Evolutionary conservation across 2,329 filamentous ascomycete genomes (phyloP).

Genomic region (Fusarium haematococcum): DNA sequence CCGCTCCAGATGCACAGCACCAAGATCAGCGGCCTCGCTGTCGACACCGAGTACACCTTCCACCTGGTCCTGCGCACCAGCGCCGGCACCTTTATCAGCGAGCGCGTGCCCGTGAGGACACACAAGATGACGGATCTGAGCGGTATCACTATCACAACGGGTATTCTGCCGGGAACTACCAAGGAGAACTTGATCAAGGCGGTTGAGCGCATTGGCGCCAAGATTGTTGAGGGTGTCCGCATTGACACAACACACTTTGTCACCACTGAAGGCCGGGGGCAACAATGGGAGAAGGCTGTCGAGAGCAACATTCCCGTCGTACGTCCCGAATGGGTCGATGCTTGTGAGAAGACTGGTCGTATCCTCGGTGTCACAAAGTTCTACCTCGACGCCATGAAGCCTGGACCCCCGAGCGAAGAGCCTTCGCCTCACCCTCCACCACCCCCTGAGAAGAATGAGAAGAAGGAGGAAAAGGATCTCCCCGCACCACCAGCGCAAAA

Average conservation of each 20-base stretch:
- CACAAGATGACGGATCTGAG: conserved; percentile 99
- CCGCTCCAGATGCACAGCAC: conserved; percentile 91
- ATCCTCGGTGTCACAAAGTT: conserved; percentile 96
- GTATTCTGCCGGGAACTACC: conserved; percentile 79
- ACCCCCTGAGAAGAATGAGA: conserved; percentile 53
- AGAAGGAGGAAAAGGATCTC: conserved; percentile 49
- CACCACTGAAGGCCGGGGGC: conserved; percentile 90
- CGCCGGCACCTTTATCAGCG: conserved; percentile 86
- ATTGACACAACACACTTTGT: conserved; percentile 99
- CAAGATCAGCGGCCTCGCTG: conserved; percentile 95
- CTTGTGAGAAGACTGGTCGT: conserved; percentile 92
- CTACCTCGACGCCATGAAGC: conserved; percentile 84
- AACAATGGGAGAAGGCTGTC: conserved; percentile 94
- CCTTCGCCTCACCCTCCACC: conserved; percentile 40
- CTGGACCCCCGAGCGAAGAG: conserved; percentile 56
- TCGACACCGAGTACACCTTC: conserved; percentile 96
- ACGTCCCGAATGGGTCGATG: conserved; percentile 95
- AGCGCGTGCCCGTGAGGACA: conserved; percentile 86
- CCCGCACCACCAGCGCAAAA: conserved; percentile 43
- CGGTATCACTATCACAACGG: conserved; percentile 93
- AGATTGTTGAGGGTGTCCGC: conserved; percentile 87
- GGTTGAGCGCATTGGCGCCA: conserved; percentile 90
- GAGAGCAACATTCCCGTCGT: conserved; percentile 99
- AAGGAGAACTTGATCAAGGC: conserved; percentile 80
- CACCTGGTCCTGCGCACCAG: conserved; percentile 91